Percentiles rank a stretch among this genome's conserved stretches.
These are phyloP conservation scores for Litchi chinensis DNA, from an alignment of 345 rosid species.

Conservation along the genomic window DNA sequence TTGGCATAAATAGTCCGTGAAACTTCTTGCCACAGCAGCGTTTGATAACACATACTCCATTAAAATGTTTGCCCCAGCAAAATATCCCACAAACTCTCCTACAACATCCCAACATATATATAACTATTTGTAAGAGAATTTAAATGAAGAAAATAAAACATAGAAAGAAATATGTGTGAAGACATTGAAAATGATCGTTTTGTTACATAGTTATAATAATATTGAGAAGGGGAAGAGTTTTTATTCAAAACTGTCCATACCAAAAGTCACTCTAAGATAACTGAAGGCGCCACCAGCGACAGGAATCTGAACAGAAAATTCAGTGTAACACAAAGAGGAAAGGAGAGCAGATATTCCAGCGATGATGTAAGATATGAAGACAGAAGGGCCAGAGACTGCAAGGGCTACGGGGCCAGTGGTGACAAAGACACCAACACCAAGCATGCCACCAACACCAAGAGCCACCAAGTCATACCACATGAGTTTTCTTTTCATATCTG, in stretches of 20 bases:
- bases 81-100: constrained; percentile 92
- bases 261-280: constrained; percentile 90
- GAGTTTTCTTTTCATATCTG: constrained; percentile 93
- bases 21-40: constrained; percentile 89
- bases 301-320: constrained; percentile 90
- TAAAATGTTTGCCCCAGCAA: constrained; percentile 86
- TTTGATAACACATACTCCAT: constrained; percentile 95
- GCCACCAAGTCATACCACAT: constrained; percentile 82
- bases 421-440: constrained; percentile 90
- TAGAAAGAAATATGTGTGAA: neutral
- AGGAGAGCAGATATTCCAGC: constrained; percentile 87
- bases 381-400: constrained; percentile 71
- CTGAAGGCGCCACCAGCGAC: constrained; percentile 98
- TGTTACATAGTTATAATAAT: too few relatives aligned
- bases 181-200: too few relatives aligned
- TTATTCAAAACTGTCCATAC: constrained; percentile 33
- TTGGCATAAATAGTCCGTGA: constrained; percentile 73
- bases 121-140: neutral
- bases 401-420: constrained; percentile 80
- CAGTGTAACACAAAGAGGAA: constrained; percentile 90
- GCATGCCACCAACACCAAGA: constrained; percentile 95
- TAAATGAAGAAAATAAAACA: constrained; percentile 22
- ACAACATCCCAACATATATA: neutral
- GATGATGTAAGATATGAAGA: constrained; percentile 75
- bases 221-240: neutral